phyloP scores from a whole-genome alignment of 441 rosid genomes.

The Croton laevigatus region DNA sequence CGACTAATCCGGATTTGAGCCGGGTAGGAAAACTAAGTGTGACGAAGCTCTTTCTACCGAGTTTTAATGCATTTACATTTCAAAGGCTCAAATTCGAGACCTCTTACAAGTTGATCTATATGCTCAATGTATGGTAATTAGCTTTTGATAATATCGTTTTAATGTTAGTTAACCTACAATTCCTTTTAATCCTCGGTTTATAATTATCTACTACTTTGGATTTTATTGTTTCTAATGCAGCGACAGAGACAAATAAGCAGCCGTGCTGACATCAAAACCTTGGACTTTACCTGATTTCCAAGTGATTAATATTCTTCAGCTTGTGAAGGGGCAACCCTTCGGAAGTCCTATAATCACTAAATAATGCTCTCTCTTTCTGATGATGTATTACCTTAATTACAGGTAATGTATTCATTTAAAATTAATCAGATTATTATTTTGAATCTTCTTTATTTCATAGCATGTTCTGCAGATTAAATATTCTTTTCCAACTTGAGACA shows the following conservation, averaged over 20 bases:
- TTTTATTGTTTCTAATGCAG: neutral
- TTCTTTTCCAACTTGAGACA: slow-evolving; percentile 9
- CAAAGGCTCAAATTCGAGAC: no score
- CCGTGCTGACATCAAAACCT: slow-evolving; percentile 2
- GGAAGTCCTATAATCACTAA: neutral
- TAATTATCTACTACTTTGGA: neutral
- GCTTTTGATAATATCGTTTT: neutral
- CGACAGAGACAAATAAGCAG: slow-evolving; percentile 13
- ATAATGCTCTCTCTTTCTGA: slow-evolving; percentile 25
- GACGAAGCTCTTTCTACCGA: no score
- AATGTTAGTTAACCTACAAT: slow-evolving; percentile 8
- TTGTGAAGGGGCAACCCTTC: slow-evolving; percentile 21
- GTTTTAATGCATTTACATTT: no score
- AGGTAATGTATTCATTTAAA: slow-evolving; percentile 22
- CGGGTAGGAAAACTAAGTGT: no score
- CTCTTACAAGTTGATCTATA: no score
- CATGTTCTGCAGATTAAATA: slow-evolving; percentile 5
- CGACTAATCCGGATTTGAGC: no score
- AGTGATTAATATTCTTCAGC: slow-evolving; percentile 21
- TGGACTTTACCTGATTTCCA: neutral
- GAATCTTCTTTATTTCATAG: neutral
- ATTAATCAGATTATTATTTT: neutral
- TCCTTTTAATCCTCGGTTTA: neutral
- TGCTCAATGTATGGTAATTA: no score
- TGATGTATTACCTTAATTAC: slow-evolving; percentile 8